Conservation (phyloP, 176 grass and related monocot genomes). For the Zea luxurians region DNA sequence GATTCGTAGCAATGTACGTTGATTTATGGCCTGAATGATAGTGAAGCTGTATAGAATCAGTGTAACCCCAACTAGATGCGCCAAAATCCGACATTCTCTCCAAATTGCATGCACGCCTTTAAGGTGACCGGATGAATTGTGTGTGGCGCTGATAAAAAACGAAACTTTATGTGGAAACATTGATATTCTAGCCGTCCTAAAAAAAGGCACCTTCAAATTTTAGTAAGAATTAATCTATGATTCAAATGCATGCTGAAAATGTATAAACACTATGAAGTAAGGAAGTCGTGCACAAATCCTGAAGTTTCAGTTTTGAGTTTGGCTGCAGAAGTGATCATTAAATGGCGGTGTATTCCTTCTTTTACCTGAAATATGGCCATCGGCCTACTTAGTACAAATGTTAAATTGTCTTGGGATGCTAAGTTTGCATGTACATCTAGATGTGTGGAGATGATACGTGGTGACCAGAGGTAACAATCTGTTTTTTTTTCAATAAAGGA, state of each 20-base stretch:
- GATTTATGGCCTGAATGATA: background rate
- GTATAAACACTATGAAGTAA: background rate
- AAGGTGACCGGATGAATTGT: background rate
- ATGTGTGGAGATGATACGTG: conserved; percentile 4
- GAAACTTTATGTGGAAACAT: conserved; percentile 6
- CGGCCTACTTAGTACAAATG: background rate
- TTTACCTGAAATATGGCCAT: background rate
- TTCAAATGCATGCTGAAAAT: background rate
- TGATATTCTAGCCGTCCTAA: background rate
- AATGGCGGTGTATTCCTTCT: background rate
- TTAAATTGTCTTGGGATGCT: background rate
- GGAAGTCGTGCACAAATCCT: background rate
- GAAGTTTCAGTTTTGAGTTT: conserved; percentile 26
- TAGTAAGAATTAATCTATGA: background rate
- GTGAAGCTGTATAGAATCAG: background rate
- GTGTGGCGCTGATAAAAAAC: background rate
- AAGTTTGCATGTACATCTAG: background rate
- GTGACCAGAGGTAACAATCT: background rate
- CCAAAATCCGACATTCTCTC: background rate
- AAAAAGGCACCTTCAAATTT: background rate
- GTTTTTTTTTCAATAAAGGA: background rate
- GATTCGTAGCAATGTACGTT: background rate
- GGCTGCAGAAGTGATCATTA: conserved; percentile 13
- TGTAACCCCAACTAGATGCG: background rate
- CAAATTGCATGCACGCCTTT: background rate